These are phyloP conservation scores for Cyclanthera cordifolia DNA, from an alignment of 306 rosid genomes.

Conservation along the genomic window DNA sequence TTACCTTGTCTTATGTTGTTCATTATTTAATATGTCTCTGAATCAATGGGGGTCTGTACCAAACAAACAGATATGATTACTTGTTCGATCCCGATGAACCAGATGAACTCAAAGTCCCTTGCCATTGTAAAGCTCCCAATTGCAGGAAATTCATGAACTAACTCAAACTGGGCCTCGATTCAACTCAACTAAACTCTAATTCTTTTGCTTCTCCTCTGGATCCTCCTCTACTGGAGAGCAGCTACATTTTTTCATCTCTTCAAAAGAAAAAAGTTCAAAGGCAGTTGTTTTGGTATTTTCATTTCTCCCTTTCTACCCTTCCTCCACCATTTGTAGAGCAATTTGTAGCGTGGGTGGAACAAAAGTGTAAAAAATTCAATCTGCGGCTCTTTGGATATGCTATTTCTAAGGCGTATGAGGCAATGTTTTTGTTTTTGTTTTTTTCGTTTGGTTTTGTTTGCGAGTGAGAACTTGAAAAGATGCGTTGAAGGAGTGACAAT, in stretches of 20 bases:
- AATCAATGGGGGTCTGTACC: not conserved
- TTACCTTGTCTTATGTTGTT: not conserved
- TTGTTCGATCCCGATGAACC: conserved; percentile 80
- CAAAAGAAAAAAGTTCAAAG: not conserved
- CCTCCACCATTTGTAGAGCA: conserved; percentile 11
- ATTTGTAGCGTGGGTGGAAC: not conserved
- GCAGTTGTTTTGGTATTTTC: not conserved
- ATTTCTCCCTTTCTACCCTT: not conserved
- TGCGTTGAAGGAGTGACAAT: too few relatives aligned
- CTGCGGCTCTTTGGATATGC: conserved; percentile 2
- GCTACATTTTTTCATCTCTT: conserved; percentile 5
- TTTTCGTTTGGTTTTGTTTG: too few relatives aligned
- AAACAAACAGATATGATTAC: conserved; percentile 68
- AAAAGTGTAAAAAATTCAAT: conserved; percentile 12
- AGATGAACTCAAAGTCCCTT: conserved; percentile 79
- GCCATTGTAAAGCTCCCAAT: conserved; percentile 64
- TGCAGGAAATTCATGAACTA: conserved; percentile 84
- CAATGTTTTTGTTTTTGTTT: too few relatives aligned
- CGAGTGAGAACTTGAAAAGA: too few relatives aligned
- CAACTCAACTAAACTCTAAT: not conserved
- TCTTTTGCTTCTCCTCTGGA: conserved; percentile 2
- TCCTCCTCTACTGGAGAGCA: not conserved
- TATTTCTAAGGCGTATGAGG: conserved; percentile 2
- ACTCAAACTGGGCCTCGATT: conserved; percentile 1
- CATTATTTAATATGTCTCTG: not conserved